These are phyloP conservation scores for Botryosphaeria dothidea DNA, from an alignment of 2,329 filamentous ascomycete species.

Conservation along the genomic window DNA sequence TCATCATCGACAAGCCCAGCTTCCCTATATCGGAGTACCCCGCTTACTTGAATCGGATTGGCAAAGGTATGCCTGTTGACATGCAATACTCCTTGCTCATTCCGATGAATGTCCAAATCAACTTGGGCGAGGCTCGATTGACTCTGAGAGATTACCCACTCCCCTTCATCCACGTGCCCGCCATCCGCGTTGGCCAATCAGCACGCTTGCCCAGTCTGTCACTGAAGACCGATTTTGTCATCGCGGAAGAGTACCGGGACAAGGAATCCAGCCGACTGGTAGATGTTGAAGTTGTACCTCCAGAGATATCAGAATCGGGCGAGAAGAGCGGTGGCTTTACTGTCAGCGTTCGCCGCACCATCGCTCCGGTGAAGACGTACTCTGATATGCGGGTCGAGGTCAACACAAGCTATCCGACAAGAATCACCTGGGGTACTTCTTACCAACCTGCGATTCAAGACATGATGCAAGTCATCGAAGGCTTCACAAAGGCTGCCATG, in stretches of 20 bases:
- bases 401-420: constrained; percentile 87
- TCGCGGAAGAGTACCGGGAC: constrained; percentile 89
- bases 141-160: constrained; percentile 90
- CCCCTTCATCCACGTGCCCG: constrained; percentile 85
- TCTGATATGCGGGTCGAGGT: constrained; percentile 91
- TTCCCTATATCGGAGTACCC: constrained; percentile 83
- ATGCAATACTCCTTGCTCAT: constrained; percentile 89
- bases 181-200: constrained; percentile 77
- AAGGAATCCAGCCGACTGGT: constrained; percentile 77
- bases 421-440: constrained; percentile 95
- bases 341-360: constrained; percentile 85
- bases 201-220: constrained; percentile 78
- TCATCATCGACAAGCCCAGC: constrained; percentile 87
- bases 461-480: constrained; percentile 99
- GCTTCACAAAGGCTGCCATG: constrained; percentile 92
- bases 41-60: constrained; percentile 80
- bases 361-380: constrained; percentile 94
- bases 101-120: constrained; percentile 85
- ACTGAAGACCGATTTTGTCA: constrained; percentile 86
- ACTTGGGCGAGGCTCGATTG: constrained; percentile 87
- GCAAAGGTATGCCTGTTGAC: constrained; percentile 93
- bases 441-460: constrained; percentile 98
- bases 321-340: constrained; percentile 69
- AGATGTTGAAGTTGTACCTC: constrained; percentile 80
- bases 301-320: constrained; percentile 56